phyloP scores from a whole-genome alignment of 306 rosid species.

The Sicyos baderoa region DNA sequence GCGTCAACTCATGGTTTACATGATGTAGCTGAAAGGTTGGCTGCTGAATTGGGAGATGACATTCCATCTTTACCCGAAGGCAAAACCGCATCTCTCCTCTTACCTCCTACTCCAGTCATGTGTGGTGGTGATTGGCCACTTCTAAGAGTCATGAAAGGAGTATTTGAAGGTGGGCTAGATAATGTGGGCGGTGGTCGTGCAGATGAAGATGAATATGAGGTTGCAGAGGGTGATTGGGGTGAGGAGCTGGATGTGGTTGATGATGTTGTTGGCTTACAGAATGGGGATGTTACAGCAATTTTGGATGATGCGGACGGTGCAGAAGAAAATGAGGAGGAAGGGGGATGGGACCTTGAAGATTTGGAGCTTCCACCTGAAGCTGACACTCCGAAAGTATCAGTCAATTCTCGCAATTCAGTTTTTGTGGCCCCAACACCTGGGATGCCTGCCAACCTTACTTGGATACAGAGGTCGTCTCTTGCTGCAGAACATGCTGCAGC shows the following conservation, averaged over 20 bases:
- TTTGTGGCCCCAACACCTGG: slow-evolving; percentile 88
- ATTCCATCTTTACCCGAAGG: slow-evolving; percentile 69
- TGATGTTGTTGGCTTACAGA: slow-evolving; percentile 52
- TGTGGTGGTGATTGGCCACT: slow-evolving; percentile 89
- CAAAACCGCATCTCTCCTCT: slow-evolving; percentile 55
- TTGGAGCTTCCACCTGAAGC: slow-evolving; percentile 76
- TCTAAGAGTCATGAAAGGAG: slow-evolving; percentile 69
- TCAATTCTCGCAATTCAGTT: slow-evolving; percentile 41
- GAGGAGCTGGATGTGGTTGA: slow-evolving; percentile 73
- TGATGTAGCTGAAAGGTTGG: slow-evolving; percentile 72
- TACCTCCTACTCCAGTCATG: slow-evolving; percentile 64
- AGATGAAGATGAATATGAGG: slow-evolving; percentile 66
- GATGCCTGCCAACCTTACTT: slow-evolving; percentile 71
- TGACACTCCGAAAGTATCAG: slow-evolving; percentile 67
- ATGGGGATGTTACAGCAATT: slow-evolving; percentile 56
- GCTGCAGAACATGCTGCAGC: slow-evolving; percentile 98
- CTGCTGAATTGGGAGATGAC: slow-evolving; percentile 67
- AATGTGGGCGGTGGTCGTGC: slow-evolving; percentile 32
- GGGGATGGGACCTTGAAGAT: slow-evolving; percentile 91
- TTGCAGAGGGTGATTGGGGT: slow-evolving; percentile 65
- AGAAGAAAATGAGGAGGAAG: slow-evolving; percentile 69
- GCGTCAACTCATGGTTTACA: slow-evolving; percentile 69
- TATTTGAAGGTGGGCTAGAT: slow-evolving; percentile 77
- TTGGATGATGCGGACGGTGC: slow-evolving; percentile 50
- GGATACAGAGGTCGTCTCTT: slow-evolving; percentile 81